phyloP scores from a whole-genome alignment of 2,329 filamentous ascomycete genomes.

The Phialophora verrucosa region DNA sequence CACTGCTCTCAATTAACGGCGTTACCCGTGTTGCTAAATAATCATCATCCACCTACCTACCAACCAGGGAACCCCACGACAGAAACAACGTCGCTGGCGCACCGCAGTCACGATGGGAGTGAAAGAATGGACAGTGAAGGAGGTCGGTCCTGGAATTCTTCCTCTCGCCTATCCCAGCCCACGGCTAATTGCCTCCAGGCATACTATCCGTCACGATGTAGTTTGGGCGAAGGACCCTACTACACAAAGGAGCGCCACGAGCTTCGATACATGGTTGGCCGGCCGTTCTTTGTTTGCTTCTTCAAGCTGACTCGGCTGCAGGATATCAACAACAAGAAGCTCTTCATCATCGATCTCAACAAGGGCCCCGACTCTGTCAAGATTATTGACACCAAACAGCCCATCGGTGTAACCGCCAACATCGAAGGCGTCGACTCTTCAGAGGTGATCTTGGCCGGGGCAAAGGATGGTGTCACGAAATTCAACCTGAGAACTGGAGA shows the following conservation, averaged over 20 bases:
- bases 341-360: slow-evolving; percentile 73
- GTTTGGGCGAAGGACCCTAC: slow-evolving; percentile 50
- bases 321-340: slow-evolving; percentile 77
- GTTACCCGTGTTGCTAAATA: no score
- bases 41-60: no score
- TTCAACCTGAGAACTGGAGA: slow-evolving; percentile 68
- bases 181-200: slow-evolving; percentile 42
- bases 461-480: slow-evolving; percentile 82
- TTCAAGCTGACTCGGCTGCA: slow-evolving; percentile 65
- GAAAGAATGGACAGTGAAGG: slow-evolving; percentile 55
- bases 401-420: slow-evolving; percentile 75
- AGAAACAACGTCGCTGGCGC: neutral
- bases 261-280: slow-evolving; percentile 48
- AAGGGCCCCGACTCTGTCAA: slow-evolving; percentile 65
- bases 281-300: neutral
- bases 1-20: neutral
- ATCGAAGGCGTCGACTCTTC: slow-evolving; percentile 66
- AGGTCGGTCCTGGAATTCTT: slow-evolving; percentile 42
- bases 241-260: slow-evolving; percentile 48
- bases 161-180: neutral
- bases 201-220: slow-evolving; percentile 41
- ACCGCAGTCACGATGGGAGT: slow-evolving; percentile 37
- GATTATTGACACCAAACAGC: slow-evolving; percentile 62
- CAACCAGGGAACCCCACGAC: neutral
- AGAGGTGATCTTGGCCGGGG: slow-evolving; percentile 74